Evolutionary conservation across 306 rosid species (phyloP), one percentile per base, ranked within the genome.

Genomic region (Cicer pinnatifidum): DNA sequence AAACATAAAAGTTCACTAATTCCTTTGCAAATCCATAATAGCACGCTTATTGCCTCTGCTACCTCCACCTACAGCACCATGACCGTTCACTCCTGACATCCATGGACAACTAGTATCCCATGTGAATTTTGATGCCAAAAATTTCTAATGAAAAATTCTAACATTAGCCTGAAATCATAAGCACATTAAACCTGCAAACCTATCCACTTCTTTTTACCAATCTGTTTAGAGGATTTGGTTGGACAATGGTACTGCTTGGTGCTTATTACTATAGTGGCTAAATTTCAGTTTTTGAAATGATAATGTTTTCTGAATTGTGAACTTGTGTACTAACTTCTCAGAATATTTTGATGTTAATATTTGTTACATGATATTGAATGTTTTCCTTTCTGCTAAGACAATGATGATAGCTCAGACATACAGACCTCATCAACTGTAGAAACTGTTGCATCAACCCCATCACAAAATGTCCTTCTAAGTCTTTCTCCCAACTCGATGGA

Each of bases 401-500:
- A 69, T 82, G 82, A 53, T 63, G 88, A 41, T 73, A 86, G 78
- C 44, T 75, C 87, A 64, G 83, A 71, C 73, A 81, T 11, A 51
- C 88, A 83, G 67, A 66, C 80, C 72, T 69, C 84, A 11, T 81
- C 86, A 66, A 53, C 69, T 75, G 71, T 52, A 48, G 65, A 60
- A 23, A 67, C 64, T 2, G 82, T 81, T 75, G 67, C 85, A 46
- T 87, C 87, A 52, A 67, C 82, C 9, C 72, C 87, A 64, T 35
- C 78, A 7, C 79, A 83, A 73, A 82, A 75, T 82, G 82, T 71
- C 69, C 70, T 82, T 70, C 53, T 75, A 53, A 79, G 78, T 11
- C 87, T 75, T n/a, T 66, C 86, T 53, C 46, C 72, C 69, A 78
- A 33, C 78, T 67, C 81, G 4, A 86, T 85, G 88, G 97, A 87